Percentiles rank a stretch among this genome's conserved stretches.
These are phyloP conservation scores for Apostasia ramifera DNA, from an alignment of 106 monocot species.

Conservation along the genomic window DNA sequence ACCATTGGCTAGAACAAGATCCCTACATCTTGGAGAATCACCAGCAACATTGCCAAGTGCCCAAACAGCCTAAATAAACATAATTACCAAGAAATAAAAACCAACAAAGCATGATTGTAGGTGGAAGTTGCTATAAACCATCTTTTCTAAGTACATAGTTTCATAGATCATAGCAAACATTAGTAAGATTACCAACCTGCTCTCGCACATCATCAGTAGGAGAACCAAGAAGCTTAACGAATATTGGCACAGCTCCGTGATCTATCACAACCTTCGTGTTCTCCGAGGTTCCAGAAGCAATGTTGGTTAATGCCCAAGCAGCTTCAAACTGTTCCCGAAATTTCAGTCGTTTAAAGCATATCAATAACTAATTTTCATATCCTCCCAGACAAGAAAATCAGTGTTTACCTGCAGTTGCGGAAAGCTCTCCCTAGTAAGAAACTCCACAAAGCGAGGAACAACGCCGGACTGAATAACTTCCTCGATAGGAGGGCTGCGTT, in stretches of 20 bases:
- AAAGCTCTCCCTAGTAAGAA: slow-evolving; percentile 60
- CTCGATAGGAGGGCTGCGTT: slow-evolving; percentile 71
- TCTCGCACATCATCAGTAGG: slow-evolving; percentile 46
- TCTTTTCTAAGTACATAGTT: neutral
- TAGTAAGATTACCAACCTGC: slow-evolving; percentile 20
- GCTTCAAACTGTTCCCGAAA: slow-evolving; percentile 30
- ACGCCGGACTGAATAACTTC: slow-evolving; percentile 69
- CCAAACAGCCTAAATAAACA: slow-evolving; percentile 31
- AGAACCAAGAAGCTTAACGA: slow-evolving; percentile 35
- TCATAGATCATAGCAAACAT: neutral
- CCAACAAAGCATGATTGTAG: neutral
- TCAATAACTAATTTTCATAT: neutral
- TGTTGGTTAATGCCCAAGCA: slow-evolving; percentile 45
- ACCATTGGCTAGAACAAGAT: slow-evolving; percentile 39
- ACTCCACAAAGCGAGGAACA: slow-evolving; percentile 68
- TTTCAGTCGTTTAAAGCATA: neutral
- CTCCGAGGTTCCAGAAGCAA: slow-evolving; percentile 44
- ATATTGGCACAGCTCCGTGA: slow-evolving; percentile 47
- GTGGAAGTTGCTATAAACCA: no score
- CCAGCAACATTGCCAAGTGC: slow-evolving; percentile 52
- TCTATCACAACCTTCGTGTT: slow-evolving; percentile 49
- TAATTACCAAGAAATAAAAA: neutral
- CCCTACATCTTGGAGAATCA: slow-evolving; percentile 44
- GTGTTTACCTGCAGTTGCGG: slow-evolving; percentile 63
- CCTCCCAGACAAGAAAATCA: neutral